Base-by-base conservation (phyloP, 2,329 filamentous ascomycete species). In the Sporothrix dimorphospora region DNA sequence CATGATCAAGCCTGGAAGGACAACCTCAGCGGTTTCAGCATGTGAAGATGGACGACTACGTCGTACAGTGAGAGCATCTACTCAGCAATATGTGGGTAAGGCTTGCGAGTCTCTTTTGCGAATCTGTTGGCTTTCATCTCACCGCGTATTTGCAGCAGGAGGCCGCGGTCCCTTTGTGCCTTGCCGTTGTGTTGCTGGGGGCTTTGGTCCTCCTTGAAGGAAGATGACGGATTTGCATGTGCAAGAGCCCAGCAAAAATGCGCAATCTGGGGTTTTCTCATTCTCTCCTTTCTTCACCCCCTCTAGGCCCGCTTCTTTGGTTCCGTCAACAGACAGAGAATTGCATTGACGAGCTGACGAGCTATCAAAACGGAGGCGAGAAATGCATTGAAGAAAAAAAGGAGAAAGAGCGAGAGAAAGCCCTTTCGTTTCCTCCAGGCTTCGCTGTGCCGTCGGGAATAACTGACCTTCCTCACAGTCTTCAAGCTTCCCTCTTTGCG, bases 341-440 rank as follows among this genome's bases (percentile, higher is more conserved):
- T 42, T 42, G 61, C 38, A 65, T 47, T 47, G 61, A 45, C 21
- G 21, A 65, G 40, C 40, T 65, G 61, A 65, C 61, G 40, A 27
- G 61, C 21, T 49, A 49, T 49, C 14, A 40, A 66, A 66, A 49
- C 42, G 24, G 63, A 30, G 63, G 34, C 21, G 61, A 27, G 24
- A 63, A 42, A 16, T 4, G 24, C 51, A 55, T 53, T 47, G 14
- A 30, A 63, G 12, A 24, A 59, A 34, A n/a, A 7, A 38, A 38
- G 0, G 21, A 66, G 42, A 49, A 49, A 66, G 63, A 66, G 63
- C 63, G 63, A 66, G 63, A 49, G 16, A 66, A 66, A 66, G 42
- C 14, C 63, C 63, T 47, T 66, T 42, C 14, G 21, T 63, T 21
- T 2, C 19, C 30, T 12, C 7, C 30, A 3, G 30, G 3, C 55